Conservation (phyloP, 148 eudicot genomes). For the Arbutus unedo region DNA sequence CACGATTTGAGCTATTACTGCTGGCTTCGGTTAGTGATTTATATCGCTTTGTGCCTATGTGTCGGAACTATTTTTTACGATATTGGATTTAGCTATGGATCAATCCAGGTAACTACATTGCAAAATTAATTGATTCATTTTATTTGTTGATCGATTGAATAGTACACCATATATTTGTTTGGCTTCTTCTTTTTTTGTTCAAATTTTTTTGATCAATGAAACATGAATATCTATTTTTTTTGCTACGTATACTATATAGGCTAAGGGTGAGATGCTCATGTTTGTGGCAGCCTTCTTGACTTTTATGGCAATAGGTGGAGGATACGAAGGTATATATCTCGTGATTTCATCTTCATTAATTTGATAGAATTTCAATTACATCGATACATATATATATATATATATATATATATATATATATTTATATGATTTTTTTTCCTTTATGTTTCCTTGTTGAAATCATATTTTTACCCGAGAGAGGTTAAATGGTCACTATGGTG, state of each 20-base stretch:
- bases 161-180: no score
- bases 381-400: no score
- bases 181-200: no score
- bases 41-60: constrained; percentile 44
- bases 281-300: constrained; percentile 54
- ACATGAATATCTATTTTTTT: background rate
- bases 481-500: constrained; percentile 55
- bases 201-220: background rate
- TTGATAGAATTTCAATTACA: background rate
- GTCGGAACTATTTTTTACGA: constrained; percentile 47
- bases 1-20: constrained; percentile 59
- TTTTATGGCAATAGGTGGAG: constrained; percentile 62
- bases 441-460: background rate
- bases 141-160: no score
- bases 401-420: no score
- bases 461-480: constrained; percentile 55
- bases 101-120: constrained; percentile 38
- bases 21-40: constrained; percentile 55
- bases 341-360: background rate
- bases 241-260: constrained; percentile 24
- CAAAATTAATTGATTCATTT: background rate
- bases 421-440: background rate
- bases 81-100: constrained; percentile 43
- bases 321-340: constrained; percentile 45
- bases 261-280: constrained; percentile 47